Evolutionary conservation across 495 filamentous ascomycete species (phyloP), one percentile per base, ranked within the genome.

Genomic region (Daldinia grandis): DNA sequence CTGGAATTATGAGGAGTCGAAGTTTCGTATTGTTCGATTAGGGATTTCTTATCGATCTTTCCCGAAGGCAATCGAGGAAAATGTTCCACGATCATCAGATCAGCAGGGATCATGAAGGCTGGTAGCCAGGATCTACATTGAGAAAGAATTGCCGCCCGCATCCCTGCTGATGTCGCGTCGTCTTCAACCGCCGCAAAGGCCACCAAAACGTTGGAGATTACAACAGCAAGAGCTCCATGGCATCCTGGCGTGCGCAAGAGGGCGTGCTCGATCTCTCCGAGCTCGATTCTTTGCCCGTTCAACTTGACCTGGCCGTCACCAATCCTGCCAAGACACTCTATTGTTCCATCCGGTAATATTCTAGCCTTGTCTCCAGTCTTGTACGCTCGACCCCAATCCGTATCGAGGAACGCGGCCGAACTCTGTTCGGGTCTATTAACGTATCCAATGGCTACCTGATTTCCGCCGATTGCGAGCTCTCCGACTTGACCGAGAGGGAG

Each of bases 261-360:
- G 15, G 87, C 87, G 60, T 92, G 86, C 72, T 97, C 93, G 12
- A 95, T 84, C 74, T 96, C 93, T 1, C 92, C 93, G 1, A 97
- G 87, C 71, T 97, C 93, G 28, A 97, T 83, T 51, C 93, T 81
- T 75, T 95, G 93, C 2, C 93, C 93, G 24, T 91, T 84, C 5
- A 97, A 80, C 73, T 97, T 97, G 15, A 97, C 87, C 75, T 97
- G 93, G 3, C 92, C 91, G 19, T 85, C 86, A 0, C 85, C 83
- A 12, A 97, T 90, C 40, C 95, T 89, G 4, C 95, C 95, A 3
- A 94, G 86, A 74, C 92, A 95, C 69, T 97, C 92, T 1, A 97
- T 81, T 0, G 84, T 84, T 1, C 93, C 93, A 42, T 90, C 86
- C 0, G 84, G 78, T 7, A 89, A 79, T 37, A 94, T 85, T 15